phyloP scores from a whole-genome alignment of 1,284 basidiomycete species.

The Rhodotorula sp. region DNA sequence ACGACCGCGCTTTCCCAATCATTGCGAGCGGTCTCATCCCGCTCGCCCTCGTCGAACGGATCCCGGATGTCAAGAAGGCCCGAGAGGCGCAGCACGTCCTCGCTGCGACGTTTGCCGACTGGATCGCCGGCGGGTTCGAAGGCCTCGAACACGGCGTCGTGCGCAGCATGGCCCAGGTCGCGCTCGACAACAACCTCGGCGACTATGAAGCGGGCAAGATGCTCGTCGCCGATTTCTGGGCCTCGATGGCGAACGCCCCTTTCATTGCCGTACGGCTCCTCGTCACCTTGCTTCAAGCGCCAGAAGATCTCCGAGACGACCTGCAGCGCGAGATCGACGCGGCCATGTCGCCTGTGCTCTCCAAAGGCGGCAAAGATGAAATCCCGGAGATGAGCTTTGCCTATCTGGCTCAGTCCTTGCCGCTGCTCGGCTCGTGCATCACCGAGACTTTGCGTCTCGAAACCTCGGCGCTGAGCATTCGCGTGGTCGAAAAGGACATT shows the following conservation, averaged over 20 bases:
- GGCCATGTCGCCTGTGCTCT: background rate
- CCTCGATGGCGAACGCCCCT: slow-evolving; percentile 47
- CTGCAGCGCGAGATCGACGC: slow-evolving; percentile 46
- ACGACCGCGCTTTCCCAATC: slow-evolving; percentile 48
- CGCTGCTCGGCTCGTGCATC: slow-evolving; percentile 47
- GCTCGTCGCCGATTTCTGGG: slow-evolving; percentile 20
- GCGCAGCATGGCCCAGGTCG: slow-evolving; percentile 38
- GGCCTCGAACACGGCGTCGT: slow-evolving; percentile 39
- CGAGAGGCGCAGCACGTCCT: slow-evolving; percentile 42
- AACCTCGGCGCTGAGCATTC: slow-evolving; percentile 48
- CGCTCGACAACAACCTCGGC: slow-evolving; percentile 40
- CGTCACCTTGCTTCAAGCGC: slow-evolving; percentile 45
- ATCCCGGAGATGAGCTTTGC: slow-evolving; percentile 14
- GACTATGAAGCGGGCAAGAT: slow-evolving; percentile 37
- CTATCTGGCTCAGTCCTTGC: slow-evolving; percentile 36
- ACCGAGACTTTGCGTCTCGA: slow-evolving; percentile 50
- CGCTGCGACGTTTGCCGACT: slow-evolving; percentile 43
- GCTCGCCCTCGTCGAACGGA: slow-evolving; percentile 27
- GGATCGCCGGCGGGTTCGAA: slow-evolving; percentile 35
- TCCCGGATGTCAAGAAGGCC: slow-evolving; percentile 25
- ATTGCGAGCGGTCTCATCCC: slow-evolving; percentile 43
- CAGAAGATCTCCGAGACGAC: slow-evolving; percentile 38
- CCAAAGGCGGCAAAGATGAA: background rate
- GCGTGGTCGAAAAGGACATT: slow-evolving; percentile 41
- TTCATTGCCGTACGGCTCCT: slow-evolving; percentile 48